Evolutionary conservation across 2,329 filamentous ascomycete genomes (phyloP).

Genomic region (Claviceps sp.): DNA sequence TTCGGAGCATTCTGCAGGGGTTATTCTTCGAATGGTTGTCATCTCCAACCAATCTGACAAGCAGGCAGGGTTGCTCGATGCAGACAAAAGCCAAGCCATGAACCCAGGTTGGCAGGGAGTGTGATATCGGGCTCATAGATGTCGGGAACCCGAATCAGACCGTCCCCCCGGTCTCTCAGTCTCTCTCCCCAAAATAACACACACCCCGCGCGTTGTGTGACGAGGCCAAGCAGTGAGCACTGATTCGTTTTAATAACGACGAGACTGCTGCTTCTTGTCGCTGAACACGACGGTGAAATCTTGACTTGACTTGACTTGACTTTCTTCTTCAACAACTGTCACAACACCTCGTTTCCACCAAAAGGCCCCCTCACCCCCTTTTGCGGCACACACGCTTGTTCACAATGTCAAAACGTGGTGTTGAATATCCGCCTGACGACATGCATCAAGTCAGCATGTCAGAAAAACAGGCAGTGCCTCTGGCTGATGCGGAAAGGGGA

Average conservation of each 20-base stretch:
- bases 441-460: background rate
- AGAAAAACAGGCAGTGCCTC: background rate
- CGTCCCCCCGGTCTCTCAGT: too few species aligned
- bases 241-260: background rate
- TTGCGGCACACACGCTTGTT: background rate
- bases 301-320: too few species aligned
- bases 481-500: constrained; percentile 2
- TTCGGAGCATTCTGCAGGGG: background rate
- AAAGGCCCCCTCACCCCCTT: background rate
- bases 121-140: background rate
- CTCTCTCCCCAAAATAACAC: background rate
- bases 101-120: background rate
- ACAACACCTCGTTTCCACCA: background rate
- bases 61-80: background rate
- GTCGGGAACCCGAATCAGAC: background rate
- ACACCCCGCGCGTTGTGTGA: background rate
- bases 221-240: background rate
- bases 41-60: background rate
- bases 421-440: background rate
- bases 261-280: background rate
- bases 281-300: background rate
- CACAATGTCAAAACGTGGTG: background rate
- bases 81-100: background rate
- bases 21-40: background rate
- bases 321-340: background rate